phyloP scores from a whole-genome alignment of 495 filamentous ascomycete species.

The Lepidopterella palustris region DNA sequence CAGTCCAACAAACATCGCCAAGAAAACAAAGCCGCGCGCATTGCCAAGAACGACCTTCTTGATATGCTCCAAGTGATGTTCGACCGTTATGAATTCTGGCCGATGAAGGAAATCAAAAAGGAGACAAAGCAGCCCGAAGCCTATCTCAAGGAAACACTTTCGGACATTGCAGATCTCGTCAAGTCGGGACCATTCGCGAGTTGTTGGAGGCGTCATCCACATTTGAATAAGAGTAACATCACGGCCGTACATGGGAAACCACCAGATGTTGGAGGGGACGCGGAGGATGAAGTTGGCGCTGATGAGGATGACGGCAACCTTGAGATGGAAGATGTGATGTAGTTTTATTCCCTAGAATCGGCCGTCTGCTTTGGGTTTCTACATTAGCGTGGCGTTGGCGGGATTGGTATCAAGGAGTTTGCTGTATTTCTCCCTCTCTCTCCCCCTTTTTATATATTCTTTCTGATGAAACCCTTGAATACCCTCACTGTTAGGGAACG shows the following conservation, averaged over 20 bases:
- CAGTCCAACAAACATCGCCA: slow-evolving; percentile 33
- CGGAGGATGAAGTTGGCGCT: slow-evolving; percentile 11
- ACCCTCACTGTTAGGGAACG: no score
- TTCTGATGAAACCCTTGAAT: no score
- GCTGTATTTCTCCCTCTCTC: neutral
- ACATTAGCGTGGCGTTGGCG: slow-evolving; percentile 3
- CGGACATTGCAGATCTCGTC: slow-evolving; percentile 73
- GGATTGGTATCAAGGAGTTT: neutral
- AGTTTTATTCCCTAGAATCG: neutral
- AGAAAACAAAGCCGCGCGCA: slow-evolving; percentile 77
- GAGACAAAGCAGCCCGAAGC: slow-evolving; percentile 77
- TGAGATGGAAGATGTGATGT: slow-evolving; percentile 35
- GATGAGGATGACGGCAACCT: slow-evolving; percentile 26
- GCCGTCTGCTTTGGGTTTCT: neutral
- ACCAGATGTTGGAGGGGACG: slow-evolving; percentile 3
- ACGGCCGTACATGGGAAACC: slow-evolving; percentile 1
- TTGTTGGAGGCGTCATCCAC: slow-evolving; percentile 73
- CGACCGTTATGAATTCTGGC: slow-evolving; percentile 79
- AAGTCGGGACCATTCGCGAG: slow-evolving; percentile 75
- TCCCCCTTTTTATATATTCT: no score
- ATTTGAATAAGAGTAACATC: slow-evolving; percentile 51
- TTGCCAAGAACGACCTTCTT: slow-evolving; percentile 78
- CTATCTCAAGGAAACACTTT: slow-evolving; percentile 78
- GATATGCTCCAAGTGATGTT: slow-evolving; percentile 78
- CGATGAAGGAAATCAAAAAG: slow-evolving; percentile 70